Base-by-base conservation (phyloP, 768 basidiomycete genomes). In the Boletus coccyginus region DNA sequence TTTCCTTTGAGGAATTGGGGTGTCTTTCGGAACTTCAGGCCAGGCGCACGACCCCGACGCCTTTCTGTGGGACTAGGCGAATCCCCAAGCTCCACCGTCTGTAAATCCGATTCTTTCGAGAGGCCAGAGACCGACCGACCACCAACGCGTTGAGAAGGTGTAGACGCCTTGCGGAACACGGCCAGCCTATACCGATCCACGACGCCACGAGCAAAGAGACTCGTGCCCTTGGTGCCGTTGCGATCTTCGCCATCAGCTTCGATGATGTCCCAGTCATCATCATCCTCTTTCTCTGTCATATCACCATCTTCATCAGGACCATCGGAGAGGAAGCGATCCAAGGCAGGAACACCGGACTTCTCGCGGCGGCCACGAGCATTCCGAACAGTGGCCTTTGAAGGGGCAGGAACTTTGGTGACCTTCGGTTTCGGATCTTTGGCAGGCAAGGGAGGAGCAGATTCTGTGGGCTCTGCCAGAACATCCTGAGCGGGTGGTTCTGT, bases 241-340 rank as follows among this genome's bases (percentile, higher is more conserved):
- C 86, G 79, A 55, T 92, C 92, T 66, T 92, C 91, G n/a, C 84
- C 85, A 60, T 88, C 87, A 7, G 75, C 89, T 39, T 93, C 90
- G 57, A 96, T 81, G 59, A 94, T 83, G 80, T 94, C 93, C 93
- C 94, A 96, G 54, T 94, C 93, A 41, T 92, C 89, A 49, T 93
- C 92, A 52, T 87, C 84, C 19, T 73, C 72, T 50, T 53, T 74
- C 63, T 78, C 78, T 19, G 74, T 75, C 53, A 66, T 67, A 32
- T 74, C 74, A 2, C 64, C 76, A 17, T 78, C 77, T 56, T 75
- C 78, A 31, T 77, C 77, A 56, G 73, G 73, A 39, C 71, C 78
- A 66, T 84, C 85, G 14, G 81, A 80, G 31, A 90, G 72, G 66
- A 85, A 84, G 45, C 84, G 81, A 70, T 94, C 90, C 70, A 94